Percentiles rank a stretch among this genome's conserved stretches.
phyloP scores from a whole-genome alignment of 176 grass and related monocot genomes.

The Thinopyrum elongatum region DNA sequence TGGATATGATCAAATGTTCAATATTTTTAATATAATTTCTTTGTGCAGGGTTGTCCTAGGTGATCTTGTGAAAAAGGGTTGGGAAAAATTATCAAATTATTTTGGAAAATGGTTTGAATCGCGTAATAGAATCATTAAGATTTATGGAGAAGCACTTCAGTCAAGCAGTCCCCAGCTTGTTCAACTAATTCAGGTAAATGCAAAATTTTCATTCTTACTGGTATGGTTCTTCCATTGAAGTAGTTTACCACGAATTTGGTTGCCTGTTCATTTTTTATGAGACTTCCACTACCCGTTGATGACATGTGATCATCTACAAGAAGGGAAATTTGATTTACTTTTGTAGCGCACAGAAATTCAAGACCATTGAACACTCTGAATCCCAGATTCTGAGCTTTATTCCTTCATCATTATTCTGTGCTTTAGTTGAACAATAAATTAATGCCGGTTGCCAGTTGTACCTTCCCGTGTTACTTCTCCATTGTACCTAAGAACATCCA shows the following conservation, averaged over 20 bases:
- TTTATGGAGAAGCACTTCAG: conserved; percentile 59
- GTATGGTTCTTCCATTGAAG: conserved; percentile 18
- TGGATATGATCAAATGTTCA: conserved; percentile 16
- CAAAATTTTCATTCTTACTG: conserved; percentile 2
- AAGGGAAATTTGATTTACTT: neutral
- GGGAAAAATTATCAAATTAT: conserved; percentile 50
- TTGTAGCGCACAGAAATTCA: neutral
- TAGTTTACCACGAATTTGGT: conserved; percentile 17
- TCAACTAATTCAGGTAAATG: conserved; percentile 72
- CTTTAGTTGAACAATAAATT: conserved; percentile 1
- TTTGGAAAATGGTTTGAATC: conserved; percentile 48
- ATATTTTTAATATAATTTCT: conserved; percentile 28
- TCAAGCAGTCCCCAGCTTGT: conserved; percentile 58
- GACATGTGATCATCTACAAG: neutral
- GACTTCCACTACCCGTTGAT: neutral
- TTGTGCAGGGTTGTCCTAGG: conserved; percentile 56
- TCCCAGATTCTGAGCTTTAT: neutral
- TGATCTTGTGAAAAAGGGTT: conserved; percentile 63
- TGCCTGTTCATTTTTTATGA: neutral
- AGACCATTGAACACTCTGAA: neutral
- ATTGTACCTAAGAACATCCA: conserved; percentile 10
- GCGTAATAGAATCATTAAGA: conserved; percentile 55
- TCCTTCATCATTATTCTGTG: neutral
- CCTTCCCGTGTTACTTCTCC: neutral
- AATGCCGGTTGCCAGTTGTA: conserved; percentile 14